Evolutionary conservation across 768 basidiomycete genomes (phyloP), one percentile per base, ranked within the genome.

Genomic region (Russula abietina): DNA sequence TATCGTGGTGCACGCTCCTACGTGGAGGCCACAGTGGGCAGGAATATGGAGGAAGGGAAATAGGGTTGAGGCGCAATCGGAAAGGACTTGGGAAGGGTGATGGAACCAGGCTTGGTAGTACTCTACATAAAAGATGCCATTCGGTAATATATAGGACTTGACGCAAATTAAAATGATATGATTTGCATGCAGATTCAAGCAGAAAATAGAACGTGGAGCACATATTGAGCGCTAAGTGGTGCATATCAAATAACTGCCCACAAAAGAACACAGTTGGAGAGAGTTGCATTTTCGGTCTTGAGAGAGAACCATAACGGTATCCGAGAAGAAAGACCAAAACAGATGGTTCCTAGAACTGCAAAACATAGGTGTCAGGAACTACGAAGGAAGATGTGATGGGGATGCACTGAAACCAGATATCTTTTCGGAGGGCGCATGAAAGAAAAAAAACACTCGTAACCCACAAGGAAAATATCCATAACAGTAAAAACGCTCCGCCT

Each of bases 1-100:
- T n/a, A 69, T 88, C 63, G 76, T 79, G 19, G 22, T 87, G 16
- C 71, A 74, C 6, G 59, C 78, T 32, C 83, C 84, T 0, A 57
- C 55, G 12, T 54, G 66, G 50, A 64, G 61, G 59, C 55, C 55
- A 24, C 57, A 54, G 10, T 50, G 41, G 16, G 33, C 51, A 7
- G 41, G 55, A 55, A 4, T 39, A 41, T 45, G 41, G 17, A 38
- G 58, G 41, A 55, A 39, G 33, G 57, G 38, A 16, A 49, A 17
- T 16, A 54, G 19, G 17, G n/a, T 67, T 58, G 64, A 60, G 50
- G n/a, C 26, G 60, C 55, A 14, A 45, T 61, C 5, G 56, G 33
- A 43, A 22, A 54, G 60, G 66, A 67, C 17, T 24, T 63, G 28
- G 66, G 54, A 49, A 33, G 53, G 11, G 64, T 59, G 10, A 24